Conservation (phyloP, 257 asterid genomes). For the Thymus mandschuricus region DNA sequence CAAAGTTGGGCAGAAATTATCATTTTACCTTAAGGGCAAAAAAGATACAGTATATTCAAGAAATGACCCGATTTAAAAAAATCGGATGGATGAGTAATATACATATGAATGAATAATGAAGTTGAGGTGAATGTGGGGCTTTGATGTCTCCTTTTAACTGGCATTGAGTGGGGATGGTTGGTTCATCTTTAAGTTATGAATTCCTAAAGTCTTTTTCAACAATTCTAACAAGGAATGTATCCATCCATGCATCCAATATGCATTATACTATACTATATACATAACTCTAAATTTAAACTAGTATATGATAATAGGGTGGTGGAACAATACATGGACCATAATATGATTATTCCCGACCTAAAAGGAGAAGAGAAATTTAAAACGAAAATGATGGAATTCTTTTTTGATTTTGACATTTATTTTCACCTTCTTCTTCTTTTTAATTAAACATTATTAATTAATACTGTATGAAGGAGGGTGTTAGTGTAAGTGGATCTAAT, state of each 20-base stretch:
- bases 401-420: conserved; percentile 21
- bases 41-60: too few species aligned
- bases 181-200: conserved; percentile 33
- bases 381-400: conserved; percentile 26
- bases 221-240: conserved; percentile 25
- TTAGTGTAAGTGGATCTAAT: too few species aligned
- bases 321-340: conserved; percentile 37
- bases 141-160: conserved; percentile 37
- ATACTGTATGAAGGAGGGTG: too few species aligned
- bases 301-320: not conserved
- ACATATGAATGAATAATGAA: conserved; percentile 19
- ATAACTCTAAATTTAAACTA: not conserved
- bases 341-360: conserved; percentile 43
- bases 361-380: conserved; percentile 17
- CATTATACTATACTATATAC: not conserved
- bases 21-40: too few species aligned
- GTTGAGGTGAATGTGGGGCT: conserved; percentile 37
- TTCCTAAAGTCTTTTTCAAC: conserved; percentile 39
- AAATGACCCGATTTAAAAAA: too few species aligned
- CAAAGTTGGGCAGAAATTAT: too few species aligned
- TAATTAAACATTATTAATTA: too few species aligned
- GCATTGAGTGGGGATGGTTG: conserved; percentile 27
- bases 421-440: not conserved
- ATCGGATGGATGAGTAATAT: not conserved
- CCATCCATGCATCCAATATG: not conserved